Percentiles rank a stretch among this genome's conserved stretches.
Evolutionary conservation across 495 filamentous ascomycete species (phyloP).

Genomic region (Entonaema liquescens): DNA sequence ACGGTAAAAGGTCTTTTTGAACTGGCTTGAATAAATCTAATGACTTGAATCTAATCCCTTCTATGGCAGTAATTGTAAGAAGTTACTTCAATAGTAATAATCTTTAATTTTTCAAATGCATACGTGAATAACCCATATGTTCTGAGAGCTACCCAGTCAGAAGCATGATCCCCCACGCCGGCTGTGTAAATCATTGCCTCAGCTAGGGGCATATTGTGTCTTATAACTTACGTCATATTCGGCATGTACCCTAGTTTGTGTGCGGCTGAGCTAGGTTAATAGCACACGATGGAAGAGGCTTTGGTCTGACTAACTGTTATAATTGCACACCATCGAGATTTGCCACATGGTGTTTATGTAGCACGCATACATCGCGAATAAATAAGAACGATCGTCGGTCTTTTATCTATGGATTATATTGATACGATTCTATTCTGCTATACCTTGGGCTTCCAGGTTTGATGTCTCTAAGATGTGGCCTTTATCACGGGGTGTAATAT

Average conservation of each 20-base stretch:
- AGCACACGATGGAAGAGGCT: conserved; percentile 2
- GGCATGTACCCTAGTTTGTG: not conserved
- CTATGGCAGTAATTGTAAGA: no score
- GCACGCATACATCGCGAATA: not conserved
- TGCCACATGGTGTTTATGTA: not conserved
- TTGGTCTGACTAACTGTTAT: not conserved
- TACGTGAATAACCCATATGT: no score
- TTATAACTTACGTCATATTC: not conserved
- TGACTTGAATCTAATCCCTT: no score
- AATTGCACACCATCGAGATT: not conserved
- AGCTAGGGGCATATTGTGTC: not conserved
- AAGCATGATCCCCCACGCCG: not conserved
- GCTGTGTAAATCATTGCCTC: not conserved
- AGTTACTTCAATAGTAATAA: no score
- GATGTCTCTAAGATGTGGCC: not conserved
- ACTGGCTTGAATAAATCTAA: no score
- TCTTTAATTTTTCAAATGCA: no score
- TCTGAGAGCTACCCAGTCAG: not conserved
- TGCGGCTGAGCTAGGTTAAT: conserved; percentile 1
- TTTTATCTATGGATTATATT: not conserved
- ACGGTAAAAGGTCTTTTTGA: no score
- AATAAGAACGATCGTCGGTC: not conserved
- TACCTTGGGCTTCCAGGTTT: not conserved
- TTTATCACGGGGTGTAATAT: not conserved
- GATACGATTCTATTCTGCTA: not conserved